phyloP scores from a whole-genome alignment of 345 rosid species.

The Lumnitzera racemosa region DNA sequence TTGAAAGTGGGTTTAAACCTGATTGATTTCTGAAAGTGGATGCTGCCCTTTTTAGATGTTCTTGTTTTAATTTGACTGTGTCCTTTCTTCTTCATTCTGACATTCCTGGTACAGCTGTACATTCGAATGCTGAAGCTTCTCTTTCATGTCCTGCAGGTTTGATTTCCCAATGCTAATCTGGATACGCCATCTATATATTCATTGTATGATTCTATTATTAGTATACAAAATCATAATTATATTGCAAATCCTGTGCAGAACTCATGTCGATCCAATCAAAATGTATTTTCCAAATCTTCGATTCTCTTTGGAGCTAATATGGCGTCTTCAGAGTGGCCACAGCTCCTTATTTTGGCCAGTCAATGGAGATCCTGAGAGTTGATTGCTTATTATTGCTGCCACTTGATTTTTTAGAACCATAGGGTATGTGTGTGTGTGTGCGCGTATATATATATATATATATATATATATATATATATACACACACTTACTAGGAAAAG shows the following conservation, averaged over 20 bases:
- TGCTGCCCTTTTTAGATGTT: no score
- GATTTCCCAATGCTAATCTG: slow-evolving; percentile 81
- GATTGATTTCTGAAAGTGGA: no score
- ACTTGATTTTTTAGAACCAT: neutral
- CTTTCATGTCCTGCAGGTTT: slow-evolving; percentile 96
- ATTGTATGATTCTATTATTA: slow-evolving; percentile 34
- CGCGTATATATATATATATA: no score
- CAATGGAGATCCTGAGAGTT: neutral
- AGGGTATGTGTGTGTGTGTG: no score
- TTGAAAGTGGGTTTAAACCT: no score
- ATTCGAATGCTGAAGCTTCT: slow-evolving; percentile 74
- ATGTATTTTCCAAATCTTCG: slow-evolving; percentile 13
- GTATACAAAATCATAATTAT: slow-evolving; percentile 11
- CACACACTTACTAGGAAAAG: no score
- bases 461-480: no score
- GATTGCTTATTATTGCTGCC: neutral
- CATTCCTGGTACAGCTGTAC: slow-evolving; percentile 5
- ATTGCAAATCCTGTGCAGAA: slow-evolving; percentile 17
- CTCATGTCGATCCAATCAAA: slow-evolving; percentile 11
- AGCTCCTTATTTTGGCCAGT: slow-evolving; percentile 5
- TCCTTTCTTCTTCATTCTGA: no score
- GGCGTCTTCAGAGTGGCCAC: slow-evolving; percentile 11
- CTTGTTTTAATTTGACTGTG: no score
- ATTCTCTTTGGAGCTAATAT: slow-evolving; percentile 12
- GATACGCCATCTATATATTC: slow-evolving; percentile 68